Evolutionary conservation across 129 eudicot species (phyloP).

Genomic region (Chrysanthemum seticuspe): DNA sequence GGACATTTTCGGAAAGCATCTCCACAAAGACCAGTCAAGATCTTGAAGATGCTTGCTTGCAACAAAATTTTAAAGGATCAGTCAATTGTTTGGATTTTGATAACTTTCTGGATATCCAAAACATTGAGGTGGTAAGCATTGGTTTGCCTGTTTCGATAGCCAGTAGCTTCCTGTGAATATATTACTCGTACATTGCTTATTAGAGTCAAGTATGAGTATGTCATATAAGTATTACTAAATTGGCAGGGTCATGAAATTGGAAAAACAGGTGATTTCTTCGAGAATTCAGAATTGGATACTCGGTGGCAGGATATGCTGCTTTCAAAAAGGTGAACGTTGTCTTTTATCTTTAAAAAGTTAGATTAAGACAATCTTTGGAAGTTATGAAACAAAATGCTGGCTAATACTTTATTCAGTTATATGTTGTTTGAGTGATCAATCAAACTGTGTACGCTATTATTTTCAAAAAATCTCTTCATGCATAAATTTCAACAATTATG

Average conservation of each 20-base stretch:
- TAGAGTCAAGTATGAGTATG: constrained; percentile 11
- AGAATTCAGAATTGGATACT: constrained; percentile 28
- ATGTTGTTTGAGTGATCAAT: constrained; percentile 21
- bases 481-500: neutral
- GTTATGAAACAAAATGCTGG: neutral
- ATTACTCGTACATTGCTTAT: neutral
- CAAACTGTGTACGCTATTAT: neutral
- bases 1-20: constrained; percentile 54
- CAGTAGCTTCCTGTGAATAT: neutral
- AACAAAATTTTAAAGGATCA: constrained; percentile 40
- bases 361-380: neutral
- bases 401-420: neutral
- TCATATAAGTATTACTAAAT: constrained; percentile 25
- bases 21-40: constrained; percentile 23
- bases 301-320: constrained; percentile 37
- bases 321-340: constrained; percentile 50
- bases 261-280: constrained; percentile 24
- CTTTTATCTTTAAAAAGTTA: constrained; percentile 13
- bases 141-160: neutral
- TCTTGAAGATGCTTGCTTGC: constrained; percentile 30
- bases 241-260: constrained; percentile 48
- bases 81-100: constrained; percentile 59
- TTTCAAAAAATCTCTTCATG: neutral
- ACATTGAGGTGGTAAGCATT: constrained; percentile 35
- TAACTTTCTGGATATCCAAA: constrained; percentile 30